Percentiles rank a stretch among this genome's conserved stretches.
phyloP scores from a whole-genome alignment of 2,329 filamentous ascomycete genomes.

The Microcyclosporella mali region DNA sequence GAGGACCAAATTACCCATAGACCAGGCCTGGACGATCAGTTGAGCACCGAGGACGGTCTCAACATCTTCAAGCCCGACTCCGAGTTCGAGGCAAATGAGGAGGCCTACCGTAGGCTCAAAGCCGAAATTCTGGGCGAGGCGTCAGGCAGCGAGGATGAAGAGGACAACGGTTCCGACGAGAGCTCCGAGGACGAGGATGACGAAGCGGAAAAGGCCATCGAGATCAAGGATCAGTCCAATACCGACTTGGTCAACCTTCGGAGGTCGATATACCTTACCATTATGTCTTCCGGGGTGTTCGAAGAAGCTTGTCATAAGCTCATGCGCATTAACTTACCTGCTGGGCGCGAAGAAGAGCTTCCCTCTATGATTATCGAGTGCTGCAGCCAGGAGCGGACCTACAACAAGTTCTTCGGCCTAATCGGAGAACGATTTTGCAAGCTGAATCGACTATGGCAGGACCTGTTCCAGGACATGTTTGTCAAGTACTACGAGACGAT shows the following conservation, averaged over 20 bases:
- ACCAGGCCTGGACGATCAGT: slow-evolving; percentile 71
- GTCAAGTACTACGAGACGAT: slow-evolving; percentile 94
- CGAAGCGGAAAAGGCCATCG: slow-evolving; percentile 69
- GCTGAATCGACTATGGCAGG: slow-evolving; percentile 89
- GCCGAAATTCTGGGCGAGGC: slow-evolving; percentile 85
- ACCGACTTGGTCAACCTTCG: slow-evolving; percentile 90
- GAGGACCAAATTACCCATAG: slow-evolving; percentile 96
- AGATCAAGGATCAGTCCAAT: slow-evolving; percentile 97
- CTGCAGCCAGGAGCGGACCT: slow-evolving; percentile 92
- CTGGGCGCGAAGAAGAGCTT: slow-evolving; percentile 80
- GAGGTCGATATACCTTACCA: slow-evolving; percentile 91
- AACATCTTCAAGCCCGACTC: slow-evolving; percentile 95
- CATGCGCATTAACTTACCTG: slow-evolving; percentile 77
- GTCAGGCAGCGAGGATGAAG: slow-evolving; percentile 72
- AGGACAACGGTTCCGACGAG: slow-evolving; percentile 58
- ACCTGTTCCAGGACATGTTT: slow-evolving; percentile 86
- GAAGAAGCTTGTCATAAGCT: slow-evolving; percentile 97
- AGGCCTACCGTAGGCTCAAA: slow-evolving; percentile 81
- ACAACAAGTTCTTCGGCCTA: slow-evolving; percentile 93
- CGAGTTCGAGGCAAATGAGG: slow-evolving; percentile 85
- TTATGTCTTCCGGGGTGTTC: slow-evolving; percentile 92
- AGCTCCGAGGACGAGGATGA: slow-evolving; percentile 61
- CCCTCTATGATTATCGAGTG: slow-evolving; percentile 97
- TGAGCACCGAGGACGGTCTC: slow-evolving; percentile 77
- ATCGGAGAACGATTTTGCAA: slow-evolving; percentile 94